Base-by-base conservation (phyloP, 2,329 filamentous ascomycete genomes). In the Scopulariopsis brevicaulis region DNA sequence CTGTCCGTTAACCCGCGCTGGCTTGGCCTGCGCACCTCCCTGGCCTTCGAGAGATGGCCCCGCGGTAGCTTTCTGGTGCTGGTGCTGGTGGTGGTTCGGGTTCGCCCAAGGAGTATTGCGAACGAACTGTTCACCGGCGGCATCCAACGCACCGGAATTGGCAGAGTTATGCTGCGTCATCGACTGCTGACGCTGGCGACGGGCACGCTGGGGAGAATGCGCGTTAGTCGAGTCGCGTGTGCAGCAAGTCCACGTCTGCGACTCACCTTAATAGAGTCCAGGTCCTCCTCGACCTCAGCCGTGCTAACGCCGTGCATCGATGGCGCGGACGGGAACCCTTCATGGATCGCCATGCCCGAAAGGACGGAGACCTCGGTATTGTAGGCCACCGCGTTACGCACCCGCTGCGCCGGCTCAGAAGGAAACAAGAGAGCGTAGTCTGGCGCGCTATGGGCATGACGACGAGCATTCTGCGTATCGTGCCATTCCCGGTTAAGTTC, bases 261-360 rank as follows among this genome's bases (percentile, higher is more conserved):
- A 20, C 60, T 60, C 53, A 96, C 92, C 67, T 88, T 87, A 78
- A 99, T 96, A 64, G 87, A 87, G 69, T 88, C 85, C 62, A 97
- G 77, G 72, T 99, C 94, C 55, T 93, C 87, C 58, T 96, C 90
- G 53, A 94, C 73, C 66, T 96, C 90, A 12, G 81, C 76, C 24
- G 80, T 71, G 43, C 86, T 85, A 28, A 89, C 88, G 50, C 88
- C 81, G 59, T 78, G 78, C 72, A 99, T 86, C 37, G 89, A 80
- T 22, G 94, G 94, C n/a, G 92, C 94, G 35, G 93, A 92, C 40
- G 94, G 94, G 72, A 99, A 99, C 25, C 94, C 94, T 66, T 96
- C 86, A 69, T 96, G 92, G 73, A 96, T 97, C 40, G 93, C 92
- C 56, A 97, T 80, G 43, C 93, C 93, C 6, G 92, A 86, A 59